A percentile compares a stretch with the other conserved stretches of the same genome.
These are phyloP conservation scores for Colletotrichum musicola DNA, from an alignment of 2,329 filamentous ascomycete species.

Conservation along the genomic window DNA sequence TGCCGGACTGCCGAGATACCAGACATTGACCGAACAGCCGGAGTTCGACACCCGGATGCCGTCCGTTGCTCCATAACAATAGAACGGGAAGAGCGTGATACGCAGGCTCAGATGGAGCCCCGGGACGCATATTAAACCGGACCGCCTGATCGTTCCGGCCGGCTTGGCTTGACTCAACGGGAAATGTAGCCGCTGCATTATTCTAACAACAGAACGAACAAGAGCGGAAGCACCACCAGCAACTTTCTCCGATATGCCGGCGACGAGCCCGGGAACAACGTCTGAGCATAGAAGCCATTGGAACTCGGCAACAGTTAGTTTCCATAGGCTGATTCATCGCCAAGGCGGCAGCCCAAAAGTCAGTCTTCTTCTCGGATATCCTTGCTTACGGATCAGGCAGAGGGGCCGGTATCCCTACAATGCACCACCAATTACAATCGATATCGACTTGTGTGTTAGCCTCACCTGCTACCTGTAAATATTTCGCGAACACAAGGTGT, in stretches of 20 bases:
- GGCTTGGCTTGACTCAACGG: background rate
- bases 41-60: background rate
- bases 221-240: background rate
- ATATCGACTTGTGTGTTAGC: background rate
- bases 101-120: constrained; percentile 6
- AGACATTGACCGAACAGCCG: background rate
- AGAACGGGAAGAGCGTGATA: constrained; percentile 15
- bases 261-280: constrained; percentile 1
- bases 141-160: background rate
- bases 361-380: constrained; percentile 8
- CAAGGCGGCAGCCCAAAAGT: constrained; percentile 11
- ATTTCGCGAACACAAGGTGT: background rate
- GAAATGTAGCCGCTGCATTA: background rate
- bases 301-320: constrained; percentile 8
- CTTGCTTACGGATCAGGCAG: background rate
- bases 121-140: background rate
- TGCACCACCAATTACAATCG: background rate
- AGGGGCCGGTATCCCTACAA: background rate
- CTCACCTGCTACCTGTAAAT: background rate
- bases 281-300: background rate
- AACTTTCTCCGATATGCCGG: background rate
- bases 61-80: constrained; percentile 5
- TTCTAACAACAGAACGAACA: background rate
- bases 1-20: background rate
- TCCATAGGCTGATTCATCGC: constrained; percentile 1